Evolutionary conservation across 2,329 filamentous ascomycete species (phyloP).

Genomic region (Peltaster fructicola): DNA sequence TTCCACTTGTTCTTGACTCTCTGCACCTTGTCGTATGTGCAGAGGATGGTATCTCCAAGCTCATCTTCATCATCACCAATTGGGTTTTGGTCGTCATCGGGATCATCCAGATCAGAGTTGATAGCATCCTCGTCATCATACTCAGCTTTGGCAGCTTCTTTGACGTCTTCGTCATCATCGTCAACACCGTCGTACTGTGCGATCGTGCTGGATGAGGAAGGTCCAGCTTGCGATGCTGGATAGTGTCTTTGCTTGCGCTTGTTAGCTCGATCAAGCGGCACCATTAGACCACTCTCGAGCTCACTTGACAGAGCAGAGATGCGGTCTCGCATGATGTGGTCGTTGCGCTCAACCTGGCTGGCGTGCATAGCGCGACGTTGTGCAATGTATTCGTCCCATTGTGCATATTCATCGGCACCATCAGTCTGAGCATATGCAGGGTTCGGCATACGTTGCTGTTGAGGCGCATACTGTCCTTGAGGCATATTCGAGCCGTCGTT

Average conservation of each 20-base stretch:
- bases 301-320: conserved; percentile 47
- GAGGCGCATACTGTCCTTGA: conserved; percentile 18
- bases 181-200: conserved; percentile 40
- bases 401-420: conserved; percentile 45
- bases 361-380: conserved; percentile 37
- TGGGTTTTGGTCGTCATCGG: conserved; percentile 51
- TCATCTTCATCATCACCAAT: conserved; percentile 61
- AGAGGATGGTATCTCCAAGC: conserved; percentile 81
- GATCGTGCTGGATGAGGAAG: conserved; percentile 10
- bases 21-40: conserved; percentile 98
- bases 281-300: conserved; percentile 62
- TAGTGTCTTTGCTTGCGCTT: conserved; percentile 2
- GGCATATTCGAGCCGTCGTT: conserved; percentile 12
- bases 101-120: conserved; percentile 93
- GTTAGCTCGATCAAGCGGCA: conserved; percentile 40
- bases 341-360: conserved; percentile 38
- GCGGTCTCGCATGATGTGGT: conserved; percentile 49
- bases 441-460: conserved; percentile 26
- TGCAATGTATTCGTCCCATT: conserved; percentile 41
- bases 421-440: conserved; percentile 50
- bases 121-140: conserved; percentile 74
- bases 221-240: neutral
- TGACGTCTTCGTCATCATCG: conserved; percentile 34
- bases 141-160: conserved; percentile 27
- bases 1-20: conserved; percentile 96